phyloP scores from a whole-genome alignment of 768 basidiomycete genomes.

The Boletellus ananas region DNA sequence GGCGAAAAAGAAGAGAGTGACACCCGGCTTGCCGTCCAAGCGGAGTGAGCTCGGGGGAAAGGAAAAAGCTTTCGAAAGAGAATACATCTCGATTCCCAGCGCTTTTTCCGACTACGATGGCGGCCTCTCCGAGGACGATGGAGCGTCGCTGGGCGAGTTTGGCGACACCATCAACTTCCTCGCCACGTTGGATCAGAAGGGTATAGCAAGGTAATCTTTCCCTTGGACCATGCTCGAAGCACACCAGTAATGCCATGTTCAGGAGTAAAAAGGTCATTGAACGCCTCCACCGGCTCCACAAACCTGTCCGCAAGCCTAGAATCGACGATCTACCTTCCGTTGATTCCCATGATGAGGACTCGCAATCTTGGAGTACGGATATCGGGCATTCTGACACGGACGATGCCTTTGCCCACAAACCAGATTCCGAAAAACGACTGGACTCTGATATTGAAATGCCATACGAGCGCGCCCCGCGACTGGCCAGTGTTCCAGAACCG shows the following conservation, averaged over 20 bases:
- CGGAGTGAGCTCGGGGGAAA: constrained; percentile 45
- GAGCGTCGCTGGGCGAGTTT: constrained; percentile 63
- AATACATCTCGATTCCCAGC: constrained; percentile 58
- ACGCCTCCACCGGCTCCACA: constrained; percentile 62
- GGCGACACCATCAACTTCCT: constrained; percentile 66
- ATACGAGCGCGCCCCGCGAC: constrained; percentile 65
- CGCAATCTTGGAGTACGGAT: constrained; percentile 47
- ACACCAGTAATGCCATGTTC: constrained; percentile 2
- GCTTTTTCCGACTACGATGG: constrained; percentile 18
- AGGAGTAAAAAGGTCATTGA: constrained; percentile 87
- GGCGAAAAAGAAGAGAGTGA: constrained; percentile 61
- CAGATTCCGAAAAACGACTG: constrained; percentile 12
- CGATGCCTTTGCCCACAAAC: constrained; percentile 3
- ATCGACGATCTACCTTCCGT: constrained; percentile 67
- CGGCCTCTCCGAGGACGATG: constrained; percentile 65
- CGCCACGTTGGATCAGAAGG: constrained; percentile 64
- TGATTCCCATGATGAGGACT: constrained; percentile 62
- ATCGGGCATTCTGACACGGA: constrained; percentile 33
- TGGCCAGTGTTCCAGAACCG: constrained; percentile 41
- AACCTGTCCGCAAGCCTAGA: constrained; percentile 44
- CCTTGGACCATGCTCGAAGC: neutral
- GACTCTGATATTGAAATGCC: constrained; percentile 68
- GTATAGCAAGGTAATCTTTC: constrained; percentile 67
- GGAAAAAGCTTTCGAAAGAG: constrained; percentile 57
- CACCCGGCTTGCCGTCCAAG: constrained; percentile 24